Percentiles rank a stretch among this genome's conserved stretches.
These are phyloP conservation scores for Bothriochloa decipiens DNA, from an alignment of 176 grass and related monocot genomes.

Conservation along the genomic window DNA sequence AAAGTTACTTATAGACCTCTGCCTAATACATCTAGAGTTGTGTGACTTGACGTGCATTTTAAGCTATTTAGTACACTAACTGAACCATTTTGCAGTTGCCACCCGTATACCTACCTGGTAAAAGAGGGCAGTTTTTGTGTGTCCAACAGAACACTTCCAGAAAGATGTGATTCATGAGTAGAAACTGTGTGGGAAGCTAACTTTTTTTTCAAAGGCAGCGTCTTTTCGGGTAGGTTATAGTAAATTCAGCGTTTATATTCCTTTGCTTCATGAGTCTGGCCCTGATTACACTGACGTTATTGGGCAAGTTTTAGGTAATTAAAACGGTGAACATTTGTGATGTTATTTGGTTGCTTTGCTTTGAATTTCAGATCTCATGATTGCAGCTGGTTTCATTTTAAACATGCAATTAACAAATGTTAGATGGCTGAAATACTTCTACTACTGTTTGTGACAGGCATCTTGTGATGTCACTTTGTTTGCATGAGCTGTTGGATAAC, in stretches of 20 bases:
- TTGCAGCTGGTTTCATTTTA: background rate
- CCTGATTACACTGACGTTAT: background rate
- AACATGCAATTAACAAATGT: background rate
- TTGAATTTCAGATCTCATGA: background rate
- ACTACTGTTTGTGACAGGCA: background rate
- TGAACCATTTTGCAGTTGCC: constrained; percentile 19
- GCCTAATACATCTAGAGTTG: too few species aligned
- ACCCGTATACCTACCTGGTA: constrained; percentile 32
- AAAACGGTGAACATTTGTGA: background rate
- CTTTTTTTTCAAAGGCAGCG: constrained; percentile 18
- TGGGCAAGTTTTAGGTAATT: constrained; percentile 18
- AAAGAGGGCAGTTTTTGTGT: constrained; percentile 37
- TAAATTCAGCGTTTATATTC: constrained; percentile 5
- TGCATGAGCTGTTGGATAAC: background rate
- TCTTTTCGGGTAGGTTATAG: constrained; percentile 30
- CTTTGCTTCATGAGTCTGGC: constrained; percentile 27
- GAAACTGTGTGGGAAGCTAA: constrained; percentile 28
- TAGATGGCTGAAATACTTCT: background rate
- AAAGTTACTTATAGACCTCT: constrained; percentile 2
- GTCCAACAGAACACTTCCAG: constrained; percentile 20
- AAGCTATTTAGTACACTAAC: constrained; percentile 13
- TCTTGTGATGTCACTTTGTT: background rate
- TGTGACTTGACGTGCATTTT: background rate
- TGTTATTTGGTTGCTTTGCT: constrained; percentile 15
- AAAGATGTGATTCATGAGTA: constrained; percentile 34